Evolutionary conservation across 192 early-diverging fungal genomes (phyloP), one percentile per base, ranked within the genome.

Genomic region (Cladochytrium replicatum): DNA sequence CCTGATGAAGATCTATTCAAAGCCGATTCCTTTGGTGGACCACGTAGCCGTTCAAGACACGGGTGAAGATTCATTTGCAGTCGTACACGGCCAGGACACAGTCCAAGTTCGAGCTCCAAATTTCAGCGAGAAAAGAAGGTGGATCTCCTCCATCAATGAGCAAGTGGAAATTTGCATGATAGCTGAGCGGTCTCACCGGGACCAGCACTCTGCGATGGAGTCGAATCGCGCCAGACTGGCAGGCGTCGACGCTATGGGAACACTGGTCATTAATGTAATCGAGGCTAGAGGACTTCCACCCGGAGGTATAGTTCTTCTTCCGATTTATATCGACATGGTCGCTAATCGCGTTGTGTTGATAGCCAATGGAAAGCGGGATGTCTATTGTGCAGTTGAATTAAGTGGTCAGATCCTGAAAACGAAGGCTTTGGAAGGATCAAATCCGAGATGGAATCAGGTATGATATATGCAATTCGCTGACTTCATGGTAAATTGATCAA

Each of bases 21-120:
- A 9, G 19, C 29, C 62, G 61, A 66, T 64, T 1, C 51, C 71
- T 34, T 49, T 58, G 39, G 51, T 70, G 8, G 46, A 69, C 46
- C 49, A 58, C 19, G 55, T 67, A 8, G 57, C 48, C 22, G 42
- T 62, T 17, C 46, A 61, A 17, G 68, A 75, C 21, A 50, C 53
- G 24, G 47, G 75, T 78, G 55, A 74, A 81, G 30, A 58, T 61
- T 3, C 68, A 63, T 4, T 81, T 84, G 64, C 82, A 84, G 56
- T 84, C 26, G 63, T 75, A 15, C 68, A 74, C 25, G 60, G 61
- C 13, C 57, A 68, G 38, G 57, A 71, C 26, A 61, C 77, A 0
- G 62, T 84, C 11, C 73, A 73, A 4, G 41, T 84, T 17, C 69
- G 72, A 25, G 65, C 77, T 2, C 48, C 74, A 2, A 66, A 64